Base-by-base conservation (phyloP, 371 early-diverging fungal genomes). In the Rhizomucor miehei region DNA sequence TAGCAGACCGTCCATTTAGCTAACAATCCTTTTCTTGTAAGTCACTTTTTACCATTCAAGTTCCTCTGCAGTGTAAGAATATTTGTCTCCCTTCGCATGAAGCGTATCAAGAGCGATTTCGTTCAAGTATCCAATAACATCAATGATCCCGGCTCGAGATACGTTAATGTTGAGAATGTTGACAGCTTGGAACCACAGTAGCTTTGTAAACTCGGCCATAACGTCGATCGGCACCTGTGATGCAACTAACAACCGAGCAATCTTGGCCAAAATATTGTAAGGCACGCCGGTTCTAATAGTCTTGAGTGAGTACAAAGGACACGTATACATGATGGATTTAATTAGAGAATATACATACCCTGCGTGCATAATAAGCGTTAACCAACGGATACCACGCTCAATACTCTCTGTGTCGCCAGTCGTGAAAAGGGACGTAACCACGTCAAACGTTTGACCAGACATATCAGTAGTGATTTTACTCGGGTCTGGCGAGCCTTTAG, bases 111-210 rank as follows among this genome's bases (percentile, higher is more conserved):
- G n/a, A 2, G 65, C 54, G 1, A 51, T 62, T 39, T 77, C 66
- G 44, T 77, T 78, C 11, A 77, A 45, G 35, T 74, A 62, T 0
- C 72, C 71, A 16, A 81, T 50, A 5, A 77, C 60, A 53, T 78
- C 73, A 13, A 69, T 55, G n/a, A 81, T 57, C 10, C 45, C 65
- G 0, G 66, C 56, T 23, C 71, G 73, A 3, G 67, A 51, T 11
- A 69, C 58, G 9, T 52, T 41, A 5, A 60, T 46, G 47, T 66
- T 67, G 8, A 67, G 46, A 1, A 69, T 57, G 41, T 66, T 65
- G 23, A 71, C 68, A 21, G 63, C 67, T 55, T 81, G 81, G 45
- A 69, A 77, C 81, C 81, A 81, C 1, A 81, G 45, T 29, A 73
- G 41, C 35, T 76, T 67, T 10, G 73, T 41, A 55, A 77, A 76